Evolutionary conservation across 2,329 filamentous ascomycete genomes (phyloP).

Genomic region (Fusarium lyarnte): DNA sequence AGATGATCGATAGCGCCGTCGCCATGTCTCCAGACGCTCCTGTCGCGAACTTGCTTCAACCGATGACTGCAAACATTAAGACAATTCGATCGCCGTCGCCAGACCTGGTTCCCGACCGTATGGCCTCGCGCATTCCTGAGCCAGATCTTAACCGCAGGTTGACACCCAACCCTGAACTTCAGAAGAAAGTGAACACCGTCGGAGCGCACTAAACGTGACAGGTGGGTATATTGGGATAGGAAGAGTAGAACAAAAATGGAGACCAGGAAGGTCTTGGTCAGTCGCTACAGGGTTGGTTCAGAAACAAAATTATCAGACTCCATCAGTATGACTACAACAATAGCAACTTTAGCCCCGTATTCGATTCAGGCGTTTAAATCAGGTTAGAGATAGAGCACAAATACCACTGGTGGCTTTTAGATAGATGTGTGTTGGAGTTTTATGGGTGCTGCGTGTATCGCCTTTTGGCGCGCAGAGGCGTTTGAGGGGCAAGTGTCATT

Average conservation of each 20-base stretch:
- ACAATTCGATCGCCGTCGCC: constrained; percentile 65
- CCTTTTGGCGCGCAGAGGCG: neutral
- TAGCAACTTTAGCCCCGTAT: neutral
- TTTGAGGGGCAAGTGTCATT: neutral
- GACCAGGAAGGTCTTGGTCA: constrained; percentile 25
- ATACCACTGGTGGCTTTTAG: neutral
- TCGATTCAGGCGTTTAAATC: neutral
- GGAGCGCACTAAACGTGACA: constrained; percentile 18
- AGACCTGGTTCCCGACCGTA: constrained; percentile 70
- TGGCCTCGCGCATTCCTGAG: constrained; percentile 66
- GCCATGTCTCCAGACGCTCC: constrained; percentile 63
- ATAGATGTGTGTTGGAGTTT: neutral
- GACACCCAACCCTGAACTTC: constrained; percentile 60
- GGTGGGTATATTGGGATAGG: neutral
- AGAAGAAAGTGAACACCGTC: constrained; percentile 46
- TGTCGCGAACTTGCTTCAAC: constrained; percentile 61
- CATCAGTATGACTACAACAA: constrained; percentile 24
- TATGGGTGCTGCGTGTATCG: neutral
- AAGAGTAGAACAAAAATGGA: neutral
- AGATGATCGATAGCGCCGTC: constrained; percentile 57
- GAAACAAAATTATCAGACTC: constrained; percentile 22
- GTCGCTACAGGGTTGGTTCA: constrained; percentile 20
- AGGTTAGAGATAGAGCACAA: neutral
- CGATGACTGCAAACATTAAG: constrained; percentile 64
- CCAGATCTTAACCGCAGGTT: constrained; percentile 56